Percentiles rank a stretch among this genome's conserved stretches.
Conservation (phyloP, 108 stramenopile species). For the Phaeodactylum tricornutum region DNA sequence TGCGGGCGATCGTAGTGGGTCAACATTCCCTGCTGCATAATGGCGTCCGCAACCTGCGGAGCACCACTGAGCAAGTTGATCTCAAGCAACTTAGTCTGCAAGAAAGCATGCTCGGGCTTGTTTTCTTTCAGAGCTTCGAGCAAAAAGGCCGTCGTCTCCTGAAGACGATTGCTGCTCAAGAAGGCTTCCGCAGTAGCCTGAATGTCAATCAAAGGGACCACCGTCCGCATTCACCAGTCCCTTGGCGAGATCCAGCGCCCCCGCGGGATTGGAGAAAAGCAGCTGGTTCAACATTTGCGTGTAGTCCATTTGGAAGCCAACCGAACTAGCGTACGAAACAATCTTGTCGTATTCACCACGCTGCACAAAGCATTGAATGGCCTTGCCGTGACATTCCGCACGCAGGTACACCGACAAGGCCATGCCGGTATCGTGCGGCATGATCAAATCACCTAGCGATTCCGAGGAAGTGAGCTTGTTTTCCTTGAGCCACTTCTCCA, state of each 20-base stretch:
- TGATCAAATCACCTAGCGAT: constrained; percentile 94
- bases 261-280: constrained; percentile 93
- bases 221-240: constrained; percentile 90
- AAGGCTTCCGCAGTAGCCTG: constrained; percentile 97
- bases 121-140: constrained; percentile 98
- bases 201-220: constrained; percentile 91
- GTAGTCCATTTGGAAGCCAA: constrained; percentile 96
- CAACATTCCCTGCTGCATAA: constrained; percentile 97
- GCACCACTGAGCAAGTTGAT: constrained; percentile 99
- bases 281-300: constrained; percentile 95
- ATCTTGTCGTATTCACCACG: constrained; percentile 98
- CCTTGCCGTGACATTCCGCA: constrained; percentile 94
- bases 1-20: constrained; percentile 96
- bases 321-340: constrained; percentile 93
- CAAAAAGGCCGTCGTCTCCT: constrained; percentile 97
- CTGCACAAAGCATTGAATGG: constrained; percentile 97
- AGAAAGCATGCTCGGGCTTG: constrained; percentile 96
- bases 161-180: constrained; percentile 90
- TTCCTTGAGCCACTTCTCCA: constrained; percentile 99
- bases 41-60: constrained; percentile 99
- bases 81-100: constrained; percentile 99
- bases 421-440: constrained; percentile 91
- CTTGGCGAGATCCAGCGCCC: constrained; percentile 96
- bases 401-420: constrained; percentile 95
- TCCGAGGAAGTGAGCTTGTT: constrained; percentile 93